Conservation (phyloP, 208 protist genomes). For the Leishmania tropica region DNA sequence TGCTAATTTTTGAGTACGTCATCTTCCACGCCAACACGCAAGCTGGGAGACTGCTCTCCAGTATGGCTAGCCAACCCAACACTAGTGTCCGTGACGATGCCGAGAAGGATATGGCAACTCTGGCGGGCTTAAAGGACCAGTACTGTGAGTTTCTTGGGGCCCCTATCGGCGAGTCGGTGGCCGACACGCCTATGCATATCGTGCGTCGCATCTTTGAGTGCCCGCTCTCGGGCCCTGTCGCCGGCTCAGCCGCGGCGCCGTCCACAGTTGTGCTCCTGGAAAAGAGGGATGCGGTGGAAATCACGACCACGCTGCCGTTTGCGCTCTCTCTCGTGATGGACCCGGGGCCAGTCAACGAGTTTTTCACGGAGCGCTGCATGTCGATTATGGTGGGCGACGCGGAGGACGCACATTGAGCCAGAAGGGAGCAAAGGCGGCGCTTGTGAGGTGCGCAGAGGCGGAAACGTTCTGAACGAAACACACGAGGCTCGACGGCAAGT, state of each 20-base stretch:
- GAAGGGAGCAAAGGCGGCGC: too few relatives aligned
- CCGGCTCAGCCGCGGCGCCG: not conserved
- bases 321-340: constrained; percentile 78
- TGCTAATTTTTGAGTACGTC: constrained; percentile 76
- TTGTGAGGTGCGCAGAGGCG: not conserved
- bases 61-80: not conserved
- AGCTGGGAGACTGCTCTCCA: not conserved
- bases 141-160: constrained; percentile 44
- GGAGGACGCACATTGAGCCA: not conserved
- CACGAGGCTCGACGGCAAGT: not conserved
- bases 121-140: constrained; percentile 29
- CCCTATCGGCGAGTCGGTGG: constrained; percentile 18
- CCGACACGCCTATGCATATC: constrained; percentile 40
- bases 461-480: not conserved
- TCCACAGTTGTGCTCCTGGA: constrained; percentile 17
- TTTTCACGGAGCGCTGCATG: constrained; percentile 74
- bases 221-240: not conserved
- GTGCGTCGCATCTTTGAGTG: constrained; percentile 37
- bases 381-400: constrained; percentile 45
- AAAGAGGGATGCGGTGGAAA: constrained; percentile 67
- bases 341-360: constrained; percentile 78
- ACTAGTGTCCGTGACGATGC: not conserved
- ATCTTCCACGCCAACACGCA: constrained; percentile 43
- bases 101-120: not conserved
- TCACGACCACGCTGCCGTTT: constrained; percentile 88